Evolutionary conservation across 192 early-diverging fungal species (phyloP).

Genomic region (Coemansia sp.): DNA sequence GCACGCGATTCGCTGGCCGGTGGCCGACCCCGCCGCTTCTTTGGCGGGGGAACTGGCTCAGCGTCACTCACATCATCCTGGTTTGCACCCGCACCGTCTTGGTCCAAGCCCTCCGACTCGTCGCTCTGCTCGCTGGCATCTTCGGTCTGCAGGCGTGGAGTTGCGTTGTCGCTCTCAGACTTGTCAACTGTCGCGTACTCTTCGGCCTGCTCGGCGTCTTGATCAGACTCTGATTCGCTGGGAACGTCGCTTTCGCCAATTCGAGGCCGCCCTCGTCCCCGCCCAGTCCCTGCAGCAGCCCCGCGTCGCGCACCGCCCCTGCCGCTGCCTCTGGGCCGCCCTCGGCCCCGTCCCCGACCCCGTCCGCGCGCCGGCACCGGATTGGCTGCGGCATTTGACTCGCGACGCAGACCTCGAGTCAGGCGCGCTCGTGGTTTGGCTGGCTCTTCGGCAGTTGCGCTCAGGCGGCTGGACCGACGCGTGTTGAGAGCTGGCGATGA

Average conservation of each 20-base stretch:
- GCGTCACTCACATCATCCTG: background rate
- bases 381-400: background rate
- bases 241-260: background rate
- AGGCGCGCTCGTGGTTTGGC: slow-evolving; percentile 33
- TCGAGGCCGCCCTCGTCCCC: slow-evolving; percentile 1
- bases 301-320: background rate
- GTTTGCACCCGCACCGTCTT: slow-evolving; percentile 7
- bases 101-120: slow-evolving; percentile 1
- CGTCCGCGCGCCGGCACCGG: slow-evolving; percentile 9
- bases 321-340: slow-evolving; percentile 3
- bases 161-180: slow-evolving; percentile 6
- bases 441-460: slow-evolving; percentile 20
- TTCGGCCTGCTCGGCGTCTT: slow-evolving; percentile 5
- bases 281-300: background rate
- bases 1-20: background rate
- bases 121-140: background rate
- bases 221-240: slow-evolving; percentile 9
- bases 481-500: slow-evolving; percentile 36
- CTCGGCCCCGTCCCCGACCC: slow-evolving; percentile 18
- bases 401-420: slow-evolving; percentile 30
- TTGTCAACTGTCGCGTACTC: background rate
- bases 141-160: background rate
- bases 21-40: background rate
- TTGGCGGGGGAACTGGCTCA: slow-evolving; percentile 1
- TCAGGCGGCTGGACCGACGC: slow-evolving; percentile 34